A percentile compares a stretch with the other conserved stretches of the same genome.
phyloP scores from a whole-genome alignment of 164 flowering plant species.

The Nymphaea thermarum region DNA sequence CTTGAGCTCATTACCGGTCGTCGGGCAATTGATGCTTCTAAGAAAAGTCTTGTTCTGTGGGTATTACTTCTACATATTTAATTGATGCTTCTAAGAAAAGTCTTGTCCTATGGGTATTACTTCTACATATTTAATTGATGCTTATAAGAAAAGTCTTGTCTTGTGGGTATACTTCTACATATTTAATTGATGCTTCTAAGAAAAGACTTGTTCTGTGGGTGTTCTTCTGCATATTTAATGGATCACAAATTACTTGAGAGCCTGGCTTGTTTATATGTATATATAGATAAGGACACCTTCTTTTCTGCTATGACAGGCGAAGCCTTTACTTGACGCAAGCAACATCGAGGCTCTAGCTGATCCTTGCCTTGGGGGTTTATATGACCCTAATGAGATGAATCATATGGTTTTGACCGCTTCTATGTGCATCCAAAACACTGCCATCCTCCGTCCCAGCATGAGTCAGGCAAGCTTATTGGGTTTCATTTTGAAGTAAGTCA shows the following conservation, averaged over 20 bases:
- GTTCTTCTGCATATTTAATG: constrained; percentile 12
- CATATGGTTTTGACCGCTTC: constrained; percentile 42
- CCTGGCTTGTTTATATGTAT: too few relatives aligned
- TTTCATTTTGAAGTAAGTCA: background rate
- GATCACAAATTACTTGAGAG: too few relatives aligned
- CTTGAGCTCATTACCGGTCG: constrained; percentile 81
- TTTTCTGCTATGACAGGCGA: constrained; percentile 37
- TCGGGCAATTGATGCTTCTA: constrained; percentile 53
- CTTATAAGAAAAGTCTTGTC: constrained; percentile 46
- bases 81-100: constrained; percentile 26
- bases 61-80: constrained; percentile 30
- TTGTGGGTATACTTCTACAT: constrained; percentile 67
- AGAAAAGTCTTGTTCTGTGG: constrained; percentile 84
- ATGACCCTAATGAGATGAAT: constrained; percentile 42
- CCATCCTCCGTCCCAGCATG: constrained; percentile 73
- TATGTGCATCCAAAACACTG: constrained; percentile 44
- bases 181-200: constrained; percentile 6
- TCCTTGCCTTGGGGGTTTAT: constrained; percentile 38
- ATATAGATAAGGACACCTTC: background rate
- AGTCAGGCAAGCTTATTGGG: constrained; percentile 33
- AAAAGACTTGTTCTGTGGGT: constrained; percentile 90
- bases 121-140: background rate
- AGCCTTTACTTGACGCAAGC: constrained; percentile 40
- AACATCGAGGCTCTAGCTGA: constrained; percentile 43
- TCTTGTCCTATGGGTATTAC: constrained; percentile 87